phyloP scores from a whole-genome alignment of 2,329 filamentous ascomycete genomes.

The Trichophyton simii region DNA sequence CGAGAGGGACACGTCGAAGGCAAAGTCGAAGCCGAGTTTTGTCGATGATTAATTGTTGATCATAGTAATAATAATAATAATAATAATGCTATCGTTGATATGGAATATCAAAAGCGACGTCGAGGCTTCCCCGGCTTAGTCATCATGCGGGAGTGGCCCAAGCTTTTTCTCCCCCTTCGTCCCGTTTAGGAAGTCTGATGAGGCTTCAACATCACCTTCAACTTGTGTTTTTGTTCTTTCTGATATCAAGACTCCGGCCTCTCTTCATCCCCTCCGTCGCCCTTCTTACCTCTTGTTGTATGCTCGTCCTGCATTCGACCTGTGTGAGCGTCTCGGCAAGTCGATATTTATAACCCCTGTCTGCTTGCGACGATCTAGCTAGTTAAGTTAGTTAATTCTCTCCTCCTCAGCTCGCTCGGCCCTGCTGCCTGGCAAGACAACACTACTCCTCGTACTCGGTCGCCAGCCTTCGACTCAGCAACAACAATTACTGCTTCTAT shows the following conservation, averaged over 20 bases:
- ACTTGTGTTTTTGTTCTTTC: background rate
- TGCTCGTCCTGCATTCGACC: background rate
- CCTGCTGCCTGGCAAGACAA: background rate
- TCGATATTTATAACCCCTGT: background rate
- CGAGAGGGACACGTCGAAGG: background rate
- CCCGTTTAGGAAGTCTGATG: background rate
- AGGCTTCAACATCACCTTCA: background rate
- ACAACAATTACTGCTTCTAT: background rate
- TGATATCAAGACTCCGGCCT: background rate
- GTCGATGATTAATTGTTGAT: no score
- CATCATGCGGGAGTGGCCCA: background rate
- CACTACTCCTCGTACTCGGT: background rate
- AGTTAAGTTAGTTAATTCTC: background rate
- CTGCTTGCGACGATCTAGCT: background rate
- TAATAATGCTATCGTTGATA: background rate
- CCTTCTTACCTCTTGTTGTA: background rate
- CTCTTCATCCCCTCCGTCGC: background rate
- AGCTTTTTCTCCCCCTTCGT: background rate
- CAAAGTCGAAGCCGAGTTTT: background rate
- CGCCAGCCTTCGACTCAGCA: background rate
- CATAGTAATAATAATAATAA: background rate
- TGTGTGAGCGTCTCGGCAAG: background rate
- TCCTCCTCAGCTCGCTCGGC: background rate
- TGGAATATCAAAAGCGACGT: background rate
- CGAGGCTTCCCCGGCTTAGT: background rate